Evolutionary conservation across 148 eudicot genomes (phyloP).

Genomic region (Camellia lanceoleosa): DNA sequence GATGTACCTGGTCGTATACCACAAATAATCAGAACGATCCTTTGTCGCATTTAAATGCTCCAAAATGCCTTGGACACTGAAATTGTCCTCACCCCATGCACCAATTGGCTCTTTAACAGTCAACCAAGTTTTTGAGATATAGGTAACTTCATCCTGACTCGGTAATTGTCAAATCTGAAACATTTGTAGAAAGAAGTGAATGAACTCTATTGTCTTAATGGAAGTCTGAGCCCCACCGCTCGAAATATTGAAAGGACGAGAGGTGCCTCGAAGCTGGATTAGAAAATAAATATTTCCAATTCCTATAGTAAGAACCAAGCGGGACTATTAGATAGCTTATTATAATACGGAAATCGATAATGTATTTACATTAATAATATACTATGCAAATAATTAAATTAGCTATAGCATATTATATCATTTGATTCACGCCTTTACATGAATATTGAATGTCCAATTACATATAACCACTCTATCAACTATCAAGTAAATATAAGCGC

Average conservation of each 20-base stretch:
- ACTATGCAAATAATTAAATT: not conserved
- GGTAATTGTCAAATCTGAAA: slow-evolving; percentile 21
- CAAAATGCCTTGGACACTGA: slow-evolving; percentile 67
- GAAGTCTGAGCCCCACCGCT: slow-evolving; percentile 80
- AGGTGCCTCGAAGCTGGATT: not conserved
- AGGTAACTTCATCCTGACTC: slow-evolving; percentile 26
- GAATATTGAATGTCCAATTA: no score
- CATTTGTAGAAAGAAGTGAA: slow-evolving; percentile 26
- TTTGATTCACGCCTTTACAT: no score
- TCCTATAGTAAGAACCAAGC: not conserved
- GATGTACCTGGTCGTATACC: slow-evolving; percentile 80
- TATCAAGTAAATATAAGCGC: no score
- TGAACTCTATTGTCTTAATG: slow-evolving; percentile 42
- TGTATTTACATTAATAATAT: not conserved
- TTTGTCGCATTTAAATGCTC: slow-evolving; percentile 87
- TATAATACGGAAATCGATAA: not conserved
- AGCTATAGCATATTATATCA: no score
- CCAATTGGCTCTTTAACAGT: slow-evolving; percentile 69
- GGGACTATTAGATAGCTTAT: slow-evolving; percentile 2
- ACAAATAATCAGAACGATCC: slow-evolving; percentile 85
- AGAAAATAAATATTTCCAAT: not conserved
- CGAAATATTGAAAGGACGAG: slow-evolving; percentile 15
- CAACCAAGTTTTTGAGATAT: slow-evolving; percentile 51
- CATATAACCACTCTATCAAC: no score
- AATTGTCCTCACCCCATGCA: slow-evolving; percentile 55